Base-by-base conservation (phyloP, 805 yeast species). In the Pichia pseudocactophila region DNA sequence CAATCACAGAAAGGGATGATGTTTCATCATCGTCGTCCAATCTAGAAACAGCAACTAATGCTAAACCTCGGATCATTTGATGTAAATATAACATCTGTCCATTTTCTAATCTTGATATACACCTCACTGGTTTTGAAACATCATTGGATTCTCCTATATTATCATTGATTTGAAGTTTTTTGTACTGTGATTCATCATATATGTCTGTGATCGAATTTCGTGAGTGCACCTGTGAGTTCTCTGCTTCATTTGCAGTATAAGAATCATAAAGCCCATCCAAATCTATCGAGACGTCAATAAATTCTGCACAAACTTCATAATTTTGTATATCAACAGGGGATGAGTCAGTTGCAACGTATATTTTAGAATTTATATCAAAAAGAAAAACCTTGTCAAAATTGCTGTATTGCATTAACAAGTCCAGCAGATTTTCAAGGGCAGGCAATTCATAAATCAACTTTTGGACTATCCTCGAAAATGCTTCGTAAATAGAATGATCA, bases 231-330 rank as follows among this genome's bases (percentile, higher is more conserved):
- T 37, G 36, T 9, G 22, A 22, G 28, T 38, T 26, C 15, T 19
- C 17, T 22, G 3, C 22, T 10, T 35, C 22, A 28, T 16, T 30
- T 10, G 34, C 36, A 31, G 28, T 44, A 22, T 42, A 39, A n/a
- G 44, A 34, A 38, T 74, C 73, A 51, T 83, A 82, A 35, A 83
- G 59, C 39, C 82, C 83, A 52, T 86, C 89, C 49, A 92, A 65
- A 56, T 92, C 97, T 20, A 88, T 81, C 3, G 96, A 81, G 13
- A 90, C 92, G 60, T 92, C 97, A 36, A 92, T 90, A 56, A 92
- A 92, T 56, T 92, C 97, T 0, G 97, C 94, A 62, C 97, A 92
- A 2, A 90, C 95, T 59, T 92, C 97, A 59, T 92, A 92, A 0
- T 94, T 85, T 56, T 88, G 95, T 33, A 87, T 82, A 63, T 90